Evolutionary conservation across 768 basidiomycete genomes (phyloP), one percentile per base, ranked within the genome.

Genomic region (Dacryopinax spathularia): DNA sequence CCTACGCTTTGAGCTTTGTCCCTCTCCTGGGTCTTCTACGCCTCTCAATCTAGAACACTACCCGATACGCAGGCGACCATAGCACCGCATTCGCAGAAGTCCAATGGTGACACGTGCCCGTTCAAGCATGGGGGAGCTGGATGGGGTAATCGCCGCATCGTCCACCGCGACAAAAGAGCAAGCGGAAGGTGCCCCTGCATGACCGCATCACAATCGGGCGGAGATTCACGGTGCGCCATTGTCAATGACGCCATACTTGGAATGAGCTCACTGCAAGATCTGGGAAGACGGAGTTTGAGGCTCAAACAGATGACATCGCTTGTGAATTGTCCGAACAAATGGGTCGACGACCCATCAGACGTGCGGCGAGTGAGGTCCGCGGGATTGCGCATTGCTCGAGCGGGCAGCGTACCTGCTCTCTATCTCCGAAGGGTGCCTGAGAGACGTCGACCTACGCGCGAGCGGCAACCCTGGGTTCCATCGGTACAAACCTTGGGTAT

Each of bases 281-380:
- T 7, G 4, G 18, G 13, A 60, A 82, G 81, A 75, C 77, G 36
- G 81, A 80, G 69, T 82, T 84, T 71, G 74, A 77, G 69, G 78
- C 75, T 62, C 74, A 77, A 65, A 74, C 74, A 7, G 82, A 87
- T 18, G 82, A 88, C 33, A 81, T 91, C 15, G 83, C 84, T 0
- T 69, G 81, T 33, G 93, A 97, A 68, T 77, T 97, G 61, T 85
- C 91, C 0, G 68, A 85, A 61, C 90, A 96, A 75, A 97, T 99
- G 88, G 95, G 95, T 35, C n/a, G n/a, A n/a, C 78, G 92, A 44
- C 95, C 95, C 0, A 79, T 91, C 60, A 81, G 84, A 0, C 91
- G 92, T 72, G 78, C 79, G 35, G 75, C 83, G 13, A 89, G 89
- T 6, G 95, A 98, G 73, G 78, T 95, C 36, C 78, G 80, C 29